Evolutionary conservation across 805 yeast genomes (phyloP).

Genomic region (Saccharomycopsis microspora): DNA sequence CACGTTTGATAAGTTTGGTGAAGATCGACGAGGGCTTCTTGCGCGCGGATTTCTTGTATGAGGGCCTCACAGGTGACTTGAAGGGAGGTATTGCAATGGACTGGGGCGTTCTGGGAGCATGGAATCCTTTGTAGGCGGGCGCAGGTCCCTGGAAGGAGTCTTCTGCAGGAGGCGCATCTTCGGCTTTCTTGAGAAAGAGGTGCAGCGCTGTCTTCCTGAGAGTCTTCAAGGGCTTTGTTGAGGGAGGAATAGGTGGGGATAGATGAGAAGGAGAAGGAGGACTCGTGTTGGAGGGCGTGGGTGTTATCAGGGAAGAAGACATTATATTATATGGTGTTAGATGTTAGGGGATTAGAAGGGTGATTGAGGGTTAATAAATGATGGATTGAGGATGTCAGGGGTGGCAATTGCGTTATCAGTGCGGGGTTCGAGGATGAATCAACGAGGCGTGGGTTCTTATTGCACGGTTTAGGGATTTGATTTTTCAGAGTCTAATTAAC

Average conservation of each 20-base stretch:
- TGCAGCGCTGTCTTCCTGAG: conserved; percentile 15
- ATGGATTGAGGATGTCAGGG: too few relatives aligned
- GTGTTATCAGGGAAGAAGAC: not conserved
- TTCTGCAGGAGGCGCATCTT: not conserved
- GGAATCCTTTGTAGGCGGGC: conserved; percentile 10
- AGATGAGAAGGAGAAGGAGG: not conserved
- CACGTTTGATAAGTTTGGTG: conserved; percentile 4
- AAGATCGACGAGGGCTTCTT: conserved; percentile 7
- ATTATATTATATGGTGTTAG: not conserved
- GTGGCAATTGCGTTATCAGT: too few relatives aligned
- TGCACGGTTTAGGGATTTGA: too few relatives aligned
- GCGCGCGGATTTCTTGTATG: conserved; percentile 1
- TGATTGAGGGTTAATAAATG: too few relatives aligned
- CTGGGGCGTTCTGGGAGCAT: conserved; percentile 1
- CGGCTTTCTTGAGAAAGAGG: conserved; percentile 6
- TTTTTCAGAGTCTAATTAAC: too few relatives aligned
- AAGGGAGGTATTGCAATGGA: conserved; percentile 5
- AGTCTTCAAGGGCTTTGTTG: conserved; percentile 1
- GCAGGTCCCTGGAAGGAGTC: conserved; percentile 1
- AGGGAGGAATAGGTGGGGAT: not conserved
- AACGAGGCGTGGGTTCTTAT: too few relatives aligned
- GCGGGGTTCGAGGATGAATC: too few relatives aligned
- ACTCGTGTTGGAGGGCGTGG: not conserved
- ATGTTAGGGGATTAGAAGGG: too few relatives aligned
- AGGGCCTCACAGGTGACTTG: conserved; percentile 9